Percentiles rank a stretch among this genome's conserved stretches.
These are phyloP conservation scores for Pseudoscleropodium purum DNA, from an alignment of 225 moss, liverwort and hornwort species.

Conservation along the genomic window DNA sequence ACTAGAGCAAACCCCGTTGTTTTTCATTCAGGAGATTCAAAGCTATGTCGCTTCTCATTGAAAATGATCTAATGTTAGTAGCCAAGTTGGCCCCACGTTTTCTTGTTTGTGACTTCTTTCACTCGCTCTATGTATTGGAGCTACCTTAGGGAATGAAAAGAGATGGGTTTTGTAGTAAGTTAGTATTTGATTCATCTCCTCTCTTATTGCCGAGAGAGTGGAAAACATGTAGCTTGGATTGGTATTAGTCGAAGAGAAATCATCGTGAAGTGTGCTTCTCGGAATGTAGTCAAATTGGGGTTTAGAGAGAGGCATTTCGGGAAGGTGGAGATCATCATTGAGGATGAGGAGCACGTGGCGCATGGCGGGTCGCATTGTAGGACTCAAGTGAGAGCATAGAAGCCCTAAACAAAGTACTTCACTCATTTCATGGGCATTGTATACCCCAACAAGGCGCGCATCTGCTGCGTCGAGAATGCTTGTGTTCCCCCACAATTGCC, in stretches of 20 bases:
- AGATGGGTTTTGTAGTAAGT: no score
- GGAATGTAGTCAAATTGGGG: not conserved
- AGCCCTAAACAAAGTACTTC: slow-evolving; percentile 8
- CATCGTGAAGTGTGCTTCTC: accelerated
- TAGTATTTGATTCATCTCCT: not conserved
- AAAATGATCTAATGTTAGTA: no score
- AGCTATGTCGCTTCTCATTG: no score
- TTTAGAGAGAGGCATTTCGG: not conserved
- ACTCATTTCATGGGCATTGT: not conserved
- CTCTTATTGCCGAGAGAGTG: not conserved
- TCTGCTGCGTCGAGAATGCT: not conserved
- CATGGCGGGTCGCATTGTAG: not conserved
- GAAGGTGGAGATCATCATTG: not conserved
- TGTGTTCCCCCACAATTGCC: not conserved
- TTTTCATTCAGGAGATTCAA: no score
- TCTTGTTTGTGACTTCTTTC: no score
- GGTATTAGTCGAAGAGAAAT: not conserved
- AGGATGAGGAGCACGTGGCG: not conserved
- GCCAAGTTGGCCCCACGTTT: no score
- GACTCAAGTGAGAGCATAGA: not conserved
- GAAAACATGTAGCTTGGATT: not conserved
- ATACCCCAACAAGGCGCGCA: not conserved
- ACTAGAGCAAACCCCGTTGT: no score
- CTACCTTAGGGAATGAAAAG: no score
- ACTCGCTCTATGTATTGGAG: no score